Evolutionary conservation across 257 asterid species (phyloP).

Genomic region (Lantana camara): DNA sequence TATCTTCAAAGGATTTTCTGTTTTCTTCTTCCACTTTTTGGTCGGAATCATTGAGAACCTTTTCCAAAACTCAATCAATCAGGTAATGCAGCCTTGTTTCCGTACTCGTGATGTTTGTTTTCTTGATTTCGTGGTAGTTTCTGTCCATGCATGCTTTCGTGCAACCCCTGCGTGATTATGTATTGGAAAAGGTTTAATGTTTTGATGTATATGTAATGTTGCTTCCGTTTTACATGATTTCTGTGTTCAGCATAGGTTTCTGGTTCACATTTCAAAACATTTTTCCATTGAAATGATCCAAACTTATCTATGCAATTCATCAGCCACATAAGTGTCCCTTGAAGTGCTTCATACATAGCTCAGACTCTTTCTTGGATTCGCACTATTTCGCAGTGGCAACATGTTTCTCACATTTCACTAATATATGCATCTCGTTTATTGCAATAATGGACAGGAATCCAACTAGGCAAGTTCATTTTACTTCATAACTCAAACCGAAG

Average conservation of each 20-base stretch:
- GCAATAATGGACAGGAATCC: not conserved
- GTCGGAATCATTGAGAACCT: constrained; percentile 15
- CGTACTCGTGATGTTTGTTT: too few species aligned
- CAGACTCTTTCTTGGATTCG: too few species aligned
- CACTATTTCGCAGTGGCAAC: too few species aligned
- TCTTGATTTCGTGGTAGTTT: constrained; percentile 7
- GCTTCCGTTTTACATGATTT: too few species aligned
- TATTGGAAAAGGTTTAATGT: not conserved
- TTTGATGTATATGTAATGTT: not conserved
- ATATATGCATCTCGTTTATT: not conserved
- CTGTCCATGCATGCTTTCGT: constrained; percentile 11
- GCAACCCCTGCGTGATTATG: not conserved
- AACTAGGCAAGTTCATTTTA: not conserved
- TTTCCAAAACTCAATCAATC: not conserved
- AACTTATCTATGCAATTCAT: too few species aligned
- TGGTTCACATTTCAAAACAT: too few species aligned
- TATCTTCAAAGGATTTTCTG: not conserved
- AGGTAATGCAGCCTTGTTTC: constrained; percentile 20
- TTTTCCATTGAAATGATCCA: too few species aligned
- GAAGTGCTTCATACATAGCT: too few species aligned
- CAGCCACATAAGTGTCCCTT: too few species aligned
- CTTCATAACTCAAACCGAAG: not conserved
- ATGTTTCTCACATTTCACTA: not conserved
- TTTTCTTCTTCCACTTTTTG: not conserved
- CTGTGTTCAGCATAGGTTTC: too few species aligned